Evolutionary conservation across 192 early-diverging fungal species (phyloP).

Genomic region (Gigaspora rosea): DNA sequence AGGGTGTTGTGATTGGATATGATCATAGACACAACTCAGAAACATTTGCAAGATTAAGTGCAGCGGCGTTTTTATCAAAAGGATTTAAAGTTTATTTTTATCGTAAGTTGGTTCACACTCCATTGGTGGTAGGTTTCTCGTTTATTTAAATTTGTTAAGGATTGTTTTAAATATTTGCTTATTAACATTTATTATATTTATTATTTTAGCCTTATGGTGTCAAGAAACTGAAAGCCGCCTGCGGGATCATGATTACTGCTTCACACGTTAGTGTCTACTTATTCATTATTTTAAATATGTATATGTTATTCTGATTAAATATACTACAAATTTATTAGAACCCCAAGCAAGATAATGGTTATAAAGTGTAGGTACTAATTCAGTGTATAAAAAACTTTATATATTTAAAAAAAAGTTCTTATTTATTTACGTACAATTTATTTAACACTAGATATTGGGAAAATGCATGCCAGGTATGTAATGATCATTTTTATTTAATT

Average conservation of each 20-base stretch:
- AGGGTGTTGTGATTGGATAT: slow-evolving; percentile 89
- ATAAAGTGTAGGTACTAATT: slow-evolving; percentile 60
- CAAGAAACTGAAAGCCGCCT: slow-evolving; percentile 64
- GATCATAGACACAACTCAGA: slow-evolving; percentile 91
- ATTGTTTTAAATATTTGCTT: neutral
- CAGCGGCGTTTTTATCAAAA: slow-evolving; percentile 75
- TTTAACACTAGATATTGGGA: slow-evolving; percentile 63
- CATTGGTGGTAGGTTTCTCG: slow-evolving; percentile 58
- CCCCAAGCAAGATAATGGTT: slow-evolving; percentile 93
- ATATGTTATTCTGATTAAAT: neutral
- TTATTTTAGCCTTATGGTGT: slow-evolving; percentile 75
- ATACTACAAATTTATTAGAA: slow-evolving; percentile 51
- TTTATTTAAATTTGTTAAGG: neutral
- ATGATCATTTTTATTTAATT: neutral
- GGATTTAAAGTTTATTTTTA: slow-evolving; percentile 83
- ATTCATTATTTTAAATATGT: neutral
- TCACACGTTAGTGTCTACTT: slow-evolving; percentile 60
- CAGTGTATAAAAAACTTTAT: slow-evolving; percentile 30
- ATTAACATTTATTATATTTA: neutral
- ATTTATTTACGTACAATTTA: neutral
- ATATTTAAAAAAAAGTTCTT: slow-evolving; percentile 29
- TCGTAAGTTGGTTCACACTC: slow-evolving; percentile 77
- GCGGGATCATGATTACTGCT: slow-evolving; percentile 96
- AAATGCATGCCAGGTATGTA: slow-evolving; percentile 71
- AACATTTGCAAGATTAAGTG: slow-evolving; percentile 80